A percentile compares a stretch with the other conserved stretches of the same genome.
phyloP scores from a whole-genome alignment of 2,329 filamentous ascomycete species.

The Onygena corvina region DNA sequence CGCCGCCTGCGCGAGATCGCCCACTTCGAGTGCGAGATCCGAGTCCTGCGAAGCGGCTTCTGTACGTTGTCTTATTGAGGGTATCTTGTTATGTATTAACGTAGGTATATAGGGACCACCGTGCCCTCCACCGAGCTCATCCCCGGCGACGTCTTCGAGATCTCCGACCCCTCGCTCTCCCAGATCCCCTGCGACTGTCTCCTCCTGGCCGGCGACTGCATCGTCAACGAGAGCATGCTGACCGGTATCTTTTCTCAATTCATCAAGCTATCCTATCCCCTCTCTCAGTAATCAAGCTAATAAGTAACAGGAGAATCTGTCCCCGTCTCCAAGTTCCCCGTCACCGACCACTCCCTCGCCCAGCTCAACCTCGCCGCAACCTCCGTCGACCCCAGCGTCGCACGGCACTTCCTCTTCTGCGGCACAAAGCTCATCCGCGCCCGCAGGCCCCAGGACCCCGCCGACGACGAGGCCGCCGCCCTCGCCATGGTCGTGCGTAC shows the following conservation, averaged over 20 bases:
- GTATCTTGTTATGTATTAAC: conserved; percentile 9
- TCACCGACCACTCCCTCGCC: conserved; percentile 65
- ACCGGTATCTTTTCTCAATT: conserved; percentile 43
- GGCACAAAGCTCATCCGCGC: conserved; percentile 93
- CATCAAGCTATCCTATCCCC: conserved; percentile 6
- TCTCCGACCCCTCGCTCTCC: conserved; percentile 79
- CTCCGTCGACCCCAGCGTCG: conserved; percentile 69
- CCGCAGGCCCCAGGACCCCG: conserved; percentile 71
- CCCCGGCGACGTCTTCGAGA: conserved; percentile 90
- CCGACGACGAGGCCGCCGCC: conserved; percentile 77
- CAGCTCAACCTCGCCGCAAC: conserved; percentile 67
- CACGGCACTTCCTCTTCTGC: conserved; percentile 82
- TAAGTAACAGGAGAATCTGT: conserved; percentile 76
- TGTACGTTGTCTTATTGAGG: conserved; percentile 43
- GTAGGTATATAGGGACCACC: conserved; percentile 54
- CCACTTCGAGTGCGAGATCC: conserved; percentile 85
- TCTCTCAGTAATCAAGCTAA: too few relatives aligned
- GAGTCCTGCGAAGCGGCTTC: conserved; percentile 86
- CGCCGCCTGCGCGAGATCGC: conserved; percentile 79
- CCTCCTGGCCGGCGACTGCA: conserved; percentile 84
- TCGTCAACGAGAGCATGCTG: conserved; percentile 98
- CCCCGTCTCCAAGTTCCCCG: conserved; percentile 82
- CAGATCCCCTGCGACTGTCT: conserved; percentile 90
- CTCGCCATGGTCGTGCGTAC: conserved; percentile 86
- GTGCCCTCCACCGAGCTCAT: conserved; percentile 79